These are phyloP conservation scores for Phialophora verrucosa DNA, from an alignment of 2,329 filamentous ascomycete species.

Conservation along the genomic window DNA sequence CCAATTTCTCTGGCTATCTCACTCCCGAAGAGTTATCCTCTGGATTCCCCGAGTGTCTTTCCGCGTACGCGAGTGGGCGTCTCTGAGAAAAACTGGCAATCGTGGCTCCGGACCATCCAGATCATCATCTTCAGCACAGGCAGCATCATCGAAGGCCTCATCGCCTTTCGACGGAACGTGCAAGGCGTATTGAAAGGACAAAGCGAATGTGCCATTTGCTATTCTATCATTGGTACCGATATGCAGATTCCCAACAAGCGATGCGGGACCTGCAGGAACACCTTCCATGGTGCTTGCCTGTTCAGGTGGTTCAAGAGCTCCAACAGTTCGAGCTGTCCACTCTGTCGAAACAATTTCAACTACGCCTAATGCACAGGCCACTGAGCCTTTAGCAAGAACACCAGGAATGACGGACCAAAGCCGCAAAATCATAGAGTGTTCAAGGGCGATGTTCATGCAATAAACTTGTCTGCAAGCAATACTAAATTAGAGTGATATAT, in stretches of 20 bases:
- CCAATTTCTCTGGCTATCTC: constrained; percentile 80
- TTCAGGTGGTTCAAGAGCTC: constrained; percentile 98
- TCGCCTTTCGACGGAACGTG: constrained; percentile 85
- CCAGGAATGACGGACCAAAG: not conserved
- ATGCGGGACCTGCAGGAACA: constrained; percentile 90
- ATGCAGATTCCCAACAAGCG: constrained; percentile 89
- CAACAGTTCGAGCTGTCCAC: constrained; percentile 86
- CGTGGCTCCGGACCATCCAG: constrained; percentile 85
- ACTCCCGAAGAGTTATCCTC: constrained; percentile 80
- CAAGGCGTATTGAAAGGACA: constrained; percentile 88
- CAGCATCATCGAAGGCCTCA: constrained; percentile 82
- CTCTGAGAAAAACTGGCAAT: constrained; percentile 89
- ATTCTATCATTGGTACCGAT: constrained; percentile 88
- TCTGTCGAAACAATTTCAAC: constrained; percentile 87
- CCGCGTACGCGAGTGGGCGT: constrained; percentile 84
- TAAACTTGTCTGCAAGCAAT: not conserved
- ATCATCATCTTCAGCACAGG: constrained; percentile 94
- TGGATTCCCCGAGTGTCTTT: constrained; percentile 76
- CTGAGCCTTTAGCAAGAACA: not conserved
- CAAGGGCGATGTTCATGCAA: not conserved
- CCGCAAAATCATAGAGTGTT: not conserved
- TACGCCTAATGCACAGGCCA: constrained; percentile 53
- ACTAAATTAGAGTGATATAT: not conserved
- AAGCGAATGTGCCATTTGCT: constrained; percentile 95
- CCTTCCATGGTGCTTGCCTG: constrained; percentile 87